Conservation (phyloP, 768 basidiomycete species). For the Lyophyllum atratum region DNA sequence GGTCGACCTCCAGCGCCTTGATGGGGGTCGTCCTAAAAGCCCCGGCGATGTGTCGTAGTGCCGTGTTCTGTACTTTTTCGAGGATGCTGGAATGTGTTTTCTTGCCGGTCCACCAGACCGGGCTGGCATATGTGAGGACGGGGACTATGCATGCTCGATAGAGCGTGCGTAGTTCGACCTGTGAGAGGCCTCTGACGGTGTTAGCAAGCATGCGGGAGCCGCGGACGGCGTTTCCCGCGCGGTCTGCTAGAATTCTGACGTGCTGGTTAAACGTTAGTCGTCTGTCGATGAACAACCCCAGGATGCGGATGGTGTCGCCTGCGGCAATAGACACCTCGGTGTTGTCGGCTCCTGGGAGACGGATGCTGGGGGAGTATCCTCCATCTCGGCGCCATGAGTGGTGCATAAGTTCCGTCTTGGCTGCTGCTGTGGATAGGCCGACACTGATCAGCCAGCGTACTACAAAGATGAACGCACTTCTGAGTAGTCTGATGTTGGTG, state of each 20-base stretch:
- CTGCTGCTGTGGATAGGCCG: slow-evolving; percentile 19
- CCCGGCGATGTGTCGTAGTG: slow-evolving; percentile 30
- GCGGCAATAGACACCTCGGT: too few species aligned
- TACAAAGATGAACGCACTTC: slow-evolving; percentile 12
- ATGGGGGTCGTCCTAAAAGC: slow-evolving; percentile 34
- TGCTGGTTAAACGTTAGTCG: slow-evolving; percentile 34
- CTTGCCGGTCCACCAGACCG: slow-evolving; percentile 32
- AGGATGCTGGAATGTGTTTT: slow-evolving; percentile 14
- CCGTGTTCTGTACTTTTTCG: slow-evolving; percentile 28
- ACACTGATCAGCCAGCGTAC: slow-evolving; percentile 16
- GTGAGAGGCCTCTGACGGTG: slow-evolving; percentile 34
- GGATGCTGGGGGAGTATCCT: neutral
- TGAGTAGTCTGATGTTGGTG: slow-evolving; percentile 22
- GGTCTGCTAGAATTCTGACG: slow-evolving; percentile 20
- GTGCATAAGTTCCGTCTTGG: slow-evolving; percentile 30
- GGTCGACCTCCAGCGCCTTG: slow-evolving; percentile 30
- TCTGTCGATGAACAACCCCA: slow-evolving; percentile 34
- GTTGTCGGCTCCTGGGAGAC: neutral
- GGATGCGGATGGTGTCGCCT: too few species aligned
- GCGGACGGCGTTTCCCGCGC: slow-evolving; percentile 25
- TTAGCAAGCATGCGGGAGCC: slow-evolving; percentile 33
- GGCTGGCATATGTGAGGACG: slow-evolving; percentile 32
- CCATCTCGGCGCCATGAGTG: slow-evolving; percentile 18
- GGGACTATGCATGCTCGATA: slow-evolving; percentile 32
- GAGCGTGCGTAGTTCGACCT: slow-evolving; percentile 25